These are phyloP conservation scores for Vitis rotundifolia DNA, from an alignment of 164 flowering plant genomes.

Conservation along the genomic window DNA sequence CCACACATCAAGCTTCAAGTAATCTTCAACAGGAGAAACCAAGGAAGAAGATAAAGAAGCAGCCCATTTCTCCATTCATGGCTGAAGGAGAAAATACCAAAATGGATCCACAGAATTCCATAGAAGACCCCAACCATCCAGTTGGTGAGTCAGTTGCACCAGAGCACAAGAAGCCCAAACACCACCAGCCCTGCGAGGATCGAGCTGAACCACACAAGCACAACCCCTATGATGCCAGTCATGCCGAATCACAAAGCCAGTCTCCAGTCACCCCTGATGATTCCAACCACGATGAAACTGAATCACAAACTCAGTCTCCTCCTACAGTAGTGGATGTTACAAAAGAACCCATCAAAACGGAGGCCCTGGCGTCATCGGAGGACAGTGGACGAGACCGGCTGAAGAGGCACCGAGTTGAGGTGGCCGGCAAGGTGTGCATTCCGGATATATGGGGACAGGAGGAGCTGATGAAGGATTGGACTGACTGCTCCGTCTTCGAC, in stretches of 20 bases:
- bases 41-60: background rate
- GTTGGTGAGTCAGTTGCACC: too few species aligned
- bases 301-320: too few species aligned
- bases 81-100: too few species aligned
- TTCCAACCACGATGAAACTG: too few species aligned
- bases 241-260: too few species aligned
- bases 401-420: slow-evolving; percentile 51
- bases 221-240: too few species aligned
- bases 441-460: slow-evolving; percentile 78
- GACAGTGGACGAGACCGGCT: slow-evolving; percentile 53
- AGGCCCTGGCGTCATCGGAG: background rate
- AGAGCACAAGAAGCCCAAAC: background rate
- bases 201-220: background rate
- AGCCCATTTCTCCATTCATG: too few species aligned
- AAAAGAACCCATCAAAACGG: too few species aligned
- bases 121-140: too few species aligned
- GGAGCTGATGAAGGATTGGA: slow-evolving; percentile 59
- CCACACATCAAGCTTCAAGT: slow-evolving; percentile 6
- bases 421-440: slow-evolving; percentile 66
- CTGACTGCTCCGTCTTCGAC: slow-evolving; percentile 51
- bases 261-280: too few species aligned
- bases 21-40: background rate
- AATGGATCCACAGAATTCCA: too few species aligned
- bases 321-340: too few species aligned
- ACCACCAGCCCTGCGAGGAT: background rate